These are phyloP conservation scores for Lachnellula hyalina DNA, from an alignment of 2,329 filamentous ascomycete genomes.

Conservation along the genomic window DNA sequence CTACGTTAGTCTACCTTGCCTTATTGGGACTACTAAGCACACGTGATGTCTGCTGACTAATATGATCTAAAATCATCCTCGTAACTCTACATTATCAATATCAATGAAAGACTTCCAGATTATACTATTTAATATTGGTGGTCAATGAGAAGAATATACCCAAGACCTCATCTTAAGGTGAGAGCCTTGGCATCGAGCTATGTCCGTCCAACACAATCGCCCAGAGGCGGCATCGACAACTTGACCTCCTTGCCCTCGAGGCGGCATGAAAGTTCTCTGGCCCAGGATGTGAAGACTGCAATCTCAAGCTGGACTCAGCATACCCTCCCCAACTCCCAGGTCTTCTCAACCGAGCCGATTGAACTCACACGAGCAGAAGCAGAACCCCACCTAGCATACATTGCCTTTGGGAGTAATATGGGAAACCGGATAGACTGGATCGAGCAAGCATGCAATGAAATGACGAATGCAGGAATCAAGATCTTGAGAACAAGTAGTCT, in stretches of 20 bases:
- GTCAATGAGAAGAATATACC: constrained; percentile 13
- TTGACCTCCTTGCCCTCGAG: not conserved
- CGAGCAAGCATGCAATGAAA: constrained; percentile 72
- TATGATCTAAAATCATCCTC: not conserved
- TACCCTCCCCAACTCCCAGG: constrained; percentile 3
- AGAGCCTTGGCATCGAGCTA: not conserved
- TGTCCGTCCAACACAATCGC: not conserved
- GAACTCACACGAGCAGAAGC: not conserved
- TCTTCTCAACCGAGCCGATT: not conserved
- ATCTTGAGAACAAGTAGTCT: constrained; percentile 78
- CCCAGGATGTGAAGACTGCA: not conserved
- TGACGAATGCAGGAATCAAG: constrained; percentile 67
- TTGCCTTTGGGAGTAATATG: constrained; percentile 90
- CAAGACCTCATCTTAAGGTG: not conserved
- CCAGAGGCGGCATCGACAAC: not conserved
- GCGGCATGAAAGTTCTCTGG: constrained; percentile 6
- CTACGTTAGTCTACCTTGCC: not conserved
- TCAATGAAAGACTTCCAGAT: not conserved
- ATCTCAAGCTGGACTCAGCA: constrained; percentile 17
- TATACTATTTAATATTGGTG: not conserved
- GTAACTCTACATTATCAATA: not conserved
- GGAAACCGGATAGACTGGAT: constrained; percentile 82
- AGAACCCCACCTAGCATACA: constrained; percentile 50
- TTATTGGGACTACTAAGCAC: not conserved
- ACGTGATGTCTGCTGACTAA: not conserved